phyloP scores from a whole-genome alignment of 2,329 filamentous ascomycete genomes.

The Eurotiales sp. region DNA sequence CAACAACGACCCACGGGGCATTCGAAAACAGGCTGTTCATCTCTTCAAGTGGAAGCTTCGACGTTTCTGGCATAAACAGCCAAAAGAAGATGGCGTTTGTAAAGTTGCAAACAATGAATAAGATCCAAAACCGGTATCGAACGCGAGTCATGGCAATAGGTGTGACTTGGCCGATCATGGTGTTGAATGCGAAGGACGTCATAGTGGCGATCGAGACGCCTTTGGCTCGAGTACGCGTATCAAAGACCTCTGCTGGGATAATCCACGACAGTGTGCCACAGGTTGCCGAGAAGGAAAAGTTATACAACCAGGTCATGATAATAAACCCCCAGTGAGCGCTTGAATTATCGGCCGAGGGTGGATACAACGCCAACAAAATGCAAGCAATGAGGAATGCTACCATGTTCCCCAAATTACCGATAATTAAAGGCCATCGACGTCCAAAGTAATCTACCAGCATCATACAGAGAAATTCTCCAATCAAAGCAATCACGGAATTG shows the following conservation, averaged over 20 bases:
- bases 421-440: conserved; percentile 67
- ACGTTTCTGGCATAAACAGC: conserved; percentile 63
- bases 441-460: conserved; percentile 63
- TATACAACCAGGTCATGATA: conserved; percentile 72
- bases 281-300: conserved; percentile 69
- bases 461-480: conserved; percentile 67
- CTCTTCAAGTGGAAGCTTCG: conserved; percentile 60
- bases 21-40: conserved; percentile 66
- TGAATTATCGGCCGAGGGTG: conserved; percentile 51
- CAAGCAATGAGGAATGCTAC: conserved; percentile 25
- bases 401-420: conserved; percentile 65
- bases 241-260: conserved; percentile 66
- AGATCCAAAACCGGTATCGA: conserved; percentile 56
- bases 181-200: conserved; percentile 71
- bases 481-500: conserved; percentile 65
- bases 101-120: conserved; percentile 66
- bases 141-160: conserved; percentile 55
- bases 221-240: conserved; percentile 70
- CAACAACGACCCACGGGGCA: conserved; percentile 60
- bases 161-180: conserved; percentile 68
- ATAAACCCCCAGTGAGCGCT: conserved; percentile 71
- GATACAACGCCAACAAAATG: conserved; percentile 56
- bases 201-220: conserved; percentile 72
- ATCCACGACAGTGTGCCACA: conserved; percentile 66
- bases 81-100: conserved; percentile 67